Evolutionary conservation across 2,329 filamentous ascomycete species (phyloP).

Genomic region (Trematosphaeria pertusa): DNA sequence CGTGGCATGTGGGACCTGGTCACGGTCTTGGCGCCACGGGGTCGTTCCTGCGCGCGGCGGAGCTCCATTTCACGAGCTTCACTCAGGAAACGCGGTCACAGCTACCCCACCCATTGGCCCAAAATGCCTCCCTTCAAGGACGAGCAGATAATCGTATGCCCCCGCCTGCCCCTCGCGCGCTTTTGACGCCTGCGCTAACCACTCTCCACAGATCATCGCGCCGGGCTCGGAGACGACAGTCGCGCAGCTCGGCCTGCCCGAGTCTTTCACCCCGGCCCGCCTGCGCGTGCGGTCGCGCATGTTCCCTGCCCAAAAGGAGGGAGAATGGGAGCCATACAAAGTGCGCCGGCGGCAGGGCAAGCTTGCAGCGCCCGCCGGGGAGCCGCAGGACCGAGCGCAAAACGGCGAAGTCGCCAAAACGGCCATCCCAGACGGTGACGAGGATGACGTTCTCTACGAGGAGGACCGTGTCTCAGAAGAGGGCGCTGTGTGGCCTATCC

Average conservation of each 20-base stretch:
- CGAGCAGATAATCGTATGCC: constrained; percentile 53
- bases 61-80: constrained; percentile 9
- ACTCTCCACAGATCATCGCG: constrained; percentile 66
- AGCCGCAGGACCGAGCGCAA: constrained; percentile 33
- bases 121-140: constrained; percentile 55
- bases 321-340: constrained; percentile 82
- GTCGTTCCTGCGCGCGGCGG: too few species aligned
- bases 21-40: too few species aligned
- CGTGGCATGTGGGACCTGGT: too few species aligned
- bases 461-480: constrained; percentile 89
- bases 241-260: constrained; percentile 87
- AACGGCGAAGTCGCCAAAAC: constrained; percentile 29
- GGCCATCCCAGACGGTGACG: constrained; percentile 51
- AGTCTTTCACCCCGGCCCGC: constrained; percentile 89
- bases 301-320: constrained; percentile 80
- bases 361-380: constrained; percentile 33
- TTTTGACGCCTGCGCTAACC: constrained; percentile 16
- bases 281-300: constrained; percentile 90
- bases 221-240: constrained; percentile 88
- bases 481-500: constrained; percentile 87
- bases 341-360: constrained; percentile 63
- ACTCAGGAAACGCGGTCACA: constrained; percentile 9
- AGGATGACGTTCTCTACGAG: constrained; percentile 74
- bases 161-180: background rate
- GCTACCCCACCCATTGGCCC: constrained; percentile 32